phyloP scores from a whole-genome alignment of 768 basidiomycete species.

The Chalciporus chontae region DNA sequence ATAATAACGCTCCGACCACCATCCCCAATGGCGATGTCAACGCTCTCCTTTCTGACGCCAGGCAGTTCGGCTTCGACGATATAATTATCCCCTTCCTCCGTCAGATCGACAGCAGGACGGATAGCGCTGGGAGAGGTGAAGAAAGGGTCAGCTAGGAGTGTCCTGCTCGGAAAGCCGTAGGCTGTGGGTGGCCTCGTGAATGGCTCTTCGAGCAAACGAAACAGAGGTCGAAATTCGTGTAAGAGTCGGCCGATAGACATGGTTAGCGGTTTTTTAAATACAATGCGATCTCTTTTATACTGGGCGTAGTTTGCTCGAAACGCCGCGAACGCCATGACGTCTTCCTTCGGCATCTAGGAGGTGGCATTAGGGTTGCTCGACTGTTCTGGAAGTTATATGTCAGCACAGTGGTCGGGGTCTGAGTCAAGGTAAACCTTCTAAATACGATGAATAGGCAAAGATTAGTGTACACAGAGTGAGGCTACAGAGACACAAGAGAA shows the following conservation, averaged over 20 bases:
- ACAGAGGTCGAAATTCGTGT: slow-evolving; percentile 70
- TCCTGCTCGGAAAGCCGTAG: slow-evolving; percentile 29
- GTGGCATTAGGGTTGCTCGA: neutral
- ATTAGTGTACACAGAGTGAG: neutral
- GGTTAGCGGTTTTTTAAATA: too few species aligned
- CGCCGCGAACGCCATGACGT: slow-evolving; percentile 9
- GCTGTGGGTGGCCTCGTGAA: slow-evolving; percentile 33
- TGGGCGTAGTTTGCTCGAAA: too few species aligned
- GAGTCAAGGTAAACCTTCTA: neutral
- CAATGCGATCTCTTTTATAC: slow-evolving; percentile 6
- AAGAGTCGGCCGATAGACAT: slow-evolving; percentile 71
- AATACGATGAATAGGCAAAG: neutral
- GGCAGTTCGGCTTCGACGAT: slow-evolving; percentile 76
- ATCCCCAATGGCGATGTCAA: slow-evolving; percentile 68
- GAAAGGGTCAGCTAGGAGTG: slow-evolving; percentile 51
- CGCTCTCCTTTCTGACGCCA: slow-evolving; percentile 73
- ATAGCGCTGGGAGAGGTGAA: slow-evolving; percentile 31
- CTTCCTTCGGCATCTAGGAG: slow-evolving; percentile 9
- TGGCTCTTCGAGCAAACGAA: slow-evolving; percentile 75
- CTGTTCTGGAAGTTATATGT: slow-evolving; percentile 15
- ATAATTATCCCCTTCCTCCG: slow-evolving; percentile 62
- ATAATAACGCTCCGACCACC: slow-evolving; percentile 70
- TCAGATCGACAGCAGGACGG: slow-evolving; percentile 63
- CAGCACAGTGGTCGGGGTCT: slow-evolving; percentile 17
- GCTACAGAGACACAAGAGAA: neutral